Evolutionary conservation across 371 early-diverging fungal genomes (phyloP), one percentile per base, ranked within the genome.

Genomic region (Syncephalis plumigaleata): DNA sequence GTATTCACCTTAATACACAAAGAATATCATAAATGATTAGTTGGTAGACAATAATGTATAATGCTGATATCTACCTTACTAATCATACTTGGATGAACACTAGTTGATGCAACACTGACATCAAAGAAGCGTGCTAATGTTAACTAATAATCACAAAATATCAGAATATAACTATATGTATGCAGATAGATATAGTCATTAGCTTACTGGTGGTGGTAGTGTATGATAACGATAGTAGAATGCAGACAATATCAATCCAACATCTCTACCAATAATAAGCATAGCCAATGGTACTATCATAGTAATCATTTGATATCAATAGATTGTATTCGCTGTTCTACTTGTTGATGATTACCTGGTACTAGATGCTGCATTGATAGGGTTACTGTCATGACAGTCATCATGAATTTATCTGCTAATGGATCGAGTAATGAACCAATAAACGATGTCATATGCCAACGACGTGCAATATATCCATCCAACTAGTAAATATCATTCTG

Each of bases 351-450:
- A 64, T 51, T 66, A 84, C 87, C 52, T 26, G 97, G 91, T 44
- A 97, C 53, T 44, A 87, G 61, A 11, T 75, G 73, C 24, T 77
- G 71, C 55, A 71, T 71, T 3, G 78, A 72, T 46, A 94, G 58
- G 22, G 91, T 78, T 2, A 91, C 67, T 9, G 88, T 84, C 61
- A 94, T 58, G 9, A 81, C 76, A 0, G 91, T 89, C 92, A 95
- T 91, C 20, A 97, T 59, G 2, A 81, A 73, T 61, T 97, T 97
- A 64, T 97, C 97, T 3, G 95, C 95, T n/a, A 83, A 75, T 2
- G 97, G 97, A 55, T 97, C 97, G 39, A 95, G 71, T 18, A 91
- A 83, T 0, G 87, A 84, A 3, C 97, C 97, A 16, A 92, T 64
- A 26, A 82, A 65, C 9, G 87, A 85, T 55, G 75, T 75, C 79